Evolutionary conservation across 2,329 filamentous ascomycete genomes (phyloP).

Genomic region (Cladophialophora carrionii): DNA sequence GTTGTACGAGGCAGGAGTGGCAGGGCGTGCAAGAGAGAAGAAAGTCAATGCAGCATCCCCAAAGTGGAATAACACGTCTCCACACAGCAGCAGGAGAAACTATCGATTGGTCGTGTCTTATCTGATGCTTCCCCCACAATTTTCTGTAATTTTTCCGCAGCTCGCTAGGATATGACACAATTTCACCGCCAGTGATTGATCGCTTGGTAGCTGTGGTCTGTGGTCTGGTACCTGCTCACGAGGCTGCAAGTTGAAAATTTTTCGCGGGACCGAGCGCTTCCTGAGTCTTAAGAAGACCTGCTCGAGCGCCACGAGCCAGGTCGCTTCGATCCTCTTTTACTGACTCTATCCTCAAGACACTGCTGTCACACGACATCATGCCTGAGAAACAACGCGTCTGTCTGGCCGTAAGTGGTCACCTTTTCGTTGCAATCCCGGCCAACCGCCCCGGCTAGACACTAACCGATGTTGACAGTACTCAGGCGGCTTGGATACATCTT

Average conservation of each 20-base stretch:
- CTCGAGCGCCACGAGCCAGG: not conserved
- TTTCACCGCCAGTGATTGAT: constrained; percentile 6
- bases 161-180: not conserved
- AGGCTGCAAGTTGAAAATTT: constrained; percentile 1
- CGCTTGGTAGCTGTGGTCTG: not conserved
- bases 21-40: not conserved
- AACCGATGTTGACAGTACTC: constrained; percentile 17
- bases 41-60: not conserved
- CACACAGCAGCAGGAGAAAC: not conserved
- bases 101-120: constrained; percentile 1
- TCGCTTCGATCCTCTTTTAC: not conserved
- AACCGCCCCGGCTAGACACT: not conserved
- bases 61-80: not conserved
- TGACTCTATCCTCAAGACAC: not conserved
- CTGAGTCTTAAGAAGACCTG: constrained; percentile 2
- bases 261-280: constrained; percentile 1
- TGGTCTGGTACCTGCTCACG: not conserved
- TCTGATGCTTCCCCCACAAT: not conserved
- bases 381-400: constrained; percentile 20
- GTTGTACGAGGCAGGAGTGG: too few species aligned
- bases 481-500: constrained; percentile 63
- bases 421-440: not conserved
- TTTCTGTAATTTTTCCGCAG: constrained; percentile 9
- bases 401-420: constrained; percentile 14
- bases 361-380: constrained; percentile 10